A percentile compares a stretch with the other conserved stretches of the same genome.
phyloP scores from a whole-genome alignment of 495 filamentous ascomycete genomes.

The Hypoxylon crocopeplum region DNA sequence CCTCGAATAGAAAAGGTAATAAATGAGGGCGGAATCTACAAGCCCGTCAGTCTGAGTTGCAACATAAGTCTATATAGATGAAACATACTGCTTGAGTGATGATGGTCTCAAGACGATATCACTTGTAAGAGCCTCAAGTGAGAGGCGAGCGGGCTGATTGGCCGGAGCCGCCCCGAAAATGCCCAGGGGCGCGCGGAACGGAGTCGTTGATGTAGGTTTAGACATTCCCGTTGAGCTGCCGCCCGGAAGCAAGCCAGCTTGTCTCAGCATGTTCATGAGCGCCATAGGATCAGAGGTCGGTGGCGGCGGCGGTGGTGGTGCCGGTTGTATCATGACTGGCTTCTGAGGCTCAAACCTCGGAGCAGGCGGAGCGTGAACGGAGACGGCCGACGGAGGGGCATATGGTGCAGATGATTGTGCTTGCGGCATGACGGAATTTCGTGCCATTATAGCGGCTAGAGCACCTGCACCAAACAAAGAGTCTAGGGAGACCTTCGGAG shows the following conservation, averaged over 20 bases:
- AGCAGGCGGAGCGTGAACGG: conserved; percentile 49
- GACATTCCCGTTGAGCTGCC: conserved; percentile 48
- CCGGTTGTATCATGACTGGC: conserved; percentile 30
- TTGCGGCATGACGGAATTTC: conserved; percentile 55
- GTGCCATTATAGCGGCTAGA: conserved; percentile 56
- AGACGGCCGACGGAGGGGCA: conserved; percentile 43
- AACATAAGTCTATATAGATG: conserved; percentile 10
- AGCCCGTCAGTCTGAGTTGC: conserved; percentile 29
- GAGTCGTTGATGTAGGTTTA: conserved; percentile 46
- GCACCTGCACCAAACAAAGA: conserved; percentile 60
- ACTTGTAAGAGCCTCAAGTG: conserved; percentile 51
- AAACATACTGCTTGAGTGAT: conserved; percentile 78
- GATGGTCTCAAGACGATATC: conserved; percentile 72
- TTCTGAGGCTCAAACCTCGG: conserved; percentile 45
- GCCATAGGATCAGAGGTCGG: conserved; percentile 45
- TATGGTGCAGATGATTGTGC: conserved; percentile 50
- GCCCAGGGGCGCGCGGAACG: conserved; percentile 40
- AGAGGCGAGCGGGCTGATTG: conserved; percentile 11
- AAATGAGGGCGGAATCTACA: conserved; percentile 76
- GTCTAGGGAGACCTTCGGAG: conserved; percentile 54
- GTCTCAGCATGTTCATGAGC: conserved; percentile 56
- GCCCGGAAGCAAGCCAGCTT: conserved; percentile 54
- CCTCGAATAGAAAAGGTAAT: conserved; percentile 75
- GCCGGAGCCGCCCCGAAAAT: conserved; percentile 25
- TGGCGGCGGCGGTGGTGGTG: neutral